These are phyloP conservation scores for Penicillium canescens DNA, from an alignment of 495 filamentous ascomycete species.

Conservation along the genomic window DNA sequence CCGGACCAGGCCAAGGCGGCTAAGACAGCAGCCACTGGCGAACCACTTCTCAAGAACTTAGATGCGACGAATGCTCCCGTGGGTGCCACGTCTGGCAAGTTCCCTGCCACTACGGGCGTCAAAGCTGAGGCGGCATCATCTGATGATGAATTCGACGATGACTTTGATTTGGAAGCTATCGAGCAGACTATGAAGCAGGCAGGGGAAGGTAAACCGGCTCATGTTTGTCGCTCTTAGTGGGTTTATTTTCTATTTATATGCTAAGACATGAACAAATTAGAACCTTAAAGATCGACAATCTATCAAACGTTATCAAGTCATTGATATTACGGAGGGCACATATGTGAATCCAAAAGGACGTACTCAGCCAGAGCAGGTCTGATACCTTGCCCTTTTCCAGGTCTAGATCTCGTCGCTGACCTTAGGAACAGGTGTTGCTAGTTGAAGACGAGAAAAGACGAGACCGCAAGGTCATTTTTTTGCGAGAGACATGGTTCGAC, in stretches of 20 bases:
- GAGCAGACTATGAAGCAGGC: slow-evolving; percentile 44
- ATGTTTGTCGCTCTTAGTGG: slow-evolving; percentile 48
- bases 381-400: slow-evolving; percentile 10
- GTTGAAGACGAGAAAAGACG: slow-evolving; percentile 74
- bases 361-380: slow-evolving; percentile 69
- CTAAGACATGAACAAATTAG: slow-evolving; percentile 47
- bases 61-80: not conserved
- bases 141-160: slow-evolving; percentile 47
- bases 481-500: slow-evolving; percentile 83
- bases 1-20: slow-evolving; percentile 52
- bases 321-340: slow-evolving; percentile 63
- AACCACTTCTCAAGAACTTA: slow-evolving; percentile 6
- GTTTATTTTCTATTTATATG: slow-evolving; percentile 34
- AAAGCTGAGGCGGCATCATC: slow-evolving; percentile 22
- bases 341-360: slow-evolving; percentile 64
- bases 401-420: slow-evolving; percentile 22
- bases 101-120: slow-evolving; percentile 2
- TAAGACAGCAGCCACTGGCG: slow-evolving; percentile 9
- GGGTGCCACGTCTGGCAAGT: not conserved
- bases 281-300: slow-evolving; percentile 58
- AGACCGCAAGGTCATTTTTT: slow-evolving; percentile 63
- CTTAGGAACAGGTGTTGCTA: slow-evolving; percentile 60
- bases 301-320: slow-evolving; percentile 82
- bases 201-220: slow-evolving; percentile 27
- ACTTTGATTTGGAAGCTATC: slow-evolving; percentile 45